These are phyloP conservation scores for Hygrophorus pudorinus DNA, from an alignment of 768 basidiomycete species.

Conservation along the genomic window DNA sequence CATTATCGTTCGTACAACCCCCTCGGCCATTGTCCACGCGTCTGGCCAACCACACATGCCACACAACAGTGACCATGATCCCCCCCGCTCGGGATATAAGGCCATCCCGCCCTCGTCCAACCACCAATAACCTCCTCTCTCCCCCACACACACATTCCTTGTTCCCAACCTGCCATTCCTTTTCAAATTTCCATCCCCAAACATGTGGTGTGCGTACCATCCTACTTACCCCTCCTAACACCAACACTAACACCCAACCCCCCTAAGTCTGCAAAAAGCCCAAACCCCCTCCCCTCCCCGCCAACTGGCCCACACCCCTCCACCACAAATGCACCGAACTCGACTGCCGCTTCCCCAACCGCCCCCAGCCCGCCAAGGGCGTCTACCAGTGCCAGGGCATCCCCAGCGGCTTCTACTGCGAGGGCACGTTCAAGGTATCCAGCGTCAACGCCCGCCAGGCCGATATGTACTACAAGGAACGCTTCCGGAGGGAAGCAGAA, in stretches of 20 bases:
- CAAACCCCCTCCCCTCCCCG: conserved; percentile 7
- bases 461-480: conserved; percentile 4
- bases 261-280: conserved; percentile 6
- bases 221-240: neutral
- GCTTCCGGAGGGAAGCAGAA: too few relatives aligned
- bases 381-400: conserved; percentile 18
- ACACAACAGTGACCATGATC: too few relatives aligned
- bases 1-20: too few relatives aligned
- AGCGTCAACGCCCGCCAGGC: conserved; percentile 4
- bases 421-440: conserved; percentile 16
- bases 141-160: too few relatives aligned
- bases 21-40: too few relatives aligned
- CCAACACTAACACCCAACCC: neutral
- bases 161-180: too few relatives aligned
- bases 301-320: conserved; percentile 16
- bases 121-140: too few relatives aligned
- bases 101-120: too few relatives aligned
- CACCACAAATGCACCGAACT: conserved; percentile 20
- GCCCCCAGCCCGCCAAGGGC: conserved; percentile 21
- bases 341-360: conserved; percentile 19
- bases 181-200: too few relatives aligned
- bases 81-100: too few relatives aligned
- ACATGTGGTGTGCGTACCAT: conserved; percentile 5
- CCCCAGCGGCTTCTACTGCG: conserved; percentile 11
- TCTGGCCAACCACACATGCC: too few relatives aligned